Percentiles rank a stretch among this genome's conserved stretches.
Conservation (phyloP, 2,329 filamentous ascomycete species). For the Helicocarpus griseus region DNA sequence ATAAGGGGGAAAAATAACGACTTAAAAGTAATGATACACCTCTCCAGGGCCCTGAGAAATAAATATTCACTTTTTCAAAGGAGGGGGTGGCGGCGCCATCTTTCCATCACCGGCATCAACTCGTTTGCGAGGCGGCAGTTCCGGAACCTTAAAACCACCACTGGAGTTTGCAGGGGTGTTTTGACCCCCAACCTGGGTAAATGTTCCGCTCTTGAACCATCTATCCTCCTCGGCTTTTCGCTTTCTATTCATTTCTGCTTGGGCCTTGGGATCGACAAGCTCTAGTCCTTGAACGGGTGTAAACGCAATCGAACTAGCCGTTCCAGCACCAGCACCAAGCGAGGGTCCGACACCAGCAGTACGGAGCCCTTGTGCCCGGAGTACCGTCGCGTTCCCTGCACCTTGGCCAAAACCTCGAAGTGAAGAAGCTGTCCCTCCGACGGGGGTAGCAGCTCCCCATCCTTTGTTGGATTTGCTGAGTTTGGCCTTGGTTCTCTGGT, state of each 20-base stretch:
- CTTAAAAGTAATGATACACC: neutral
- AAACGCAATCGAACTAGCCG: conserved; percentile 80
- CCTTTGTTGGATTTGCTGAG: conserved; percentile 92
- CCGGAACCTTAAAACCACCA: conserved; percentile 66
- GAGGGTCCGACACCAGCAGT: conserved; percentile 71
- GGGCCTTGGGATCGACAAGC: conserved; percentile 84
- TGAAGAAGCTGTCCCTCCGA: conserved; percentile 60
- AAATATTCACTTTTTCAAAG: conserved; percentile 16
- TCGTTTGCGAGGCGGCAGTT: conserved; percentile 64
- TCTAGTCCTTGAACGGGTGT: conserved; percentile 92
- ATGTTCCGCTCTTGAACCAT: conserved; percentile 96
- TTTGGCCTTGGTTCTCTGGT: conserved; percentile 86
- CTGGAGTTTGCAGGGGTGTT: conserved; percentile 11
- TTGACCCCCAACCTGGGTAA: conserved; percentile 65
- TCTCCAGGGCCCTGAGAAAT: neutral
- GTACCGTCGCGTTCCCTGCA: conserved; percentile 53
- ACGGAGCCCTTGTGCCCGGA: conserved; percentile 70
- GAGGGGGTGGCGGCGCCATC: conserved; percentile 36
- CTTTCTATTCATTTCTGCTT: conserved; percentile 80
- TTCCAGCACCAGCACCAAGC: conserved; percentile 56
- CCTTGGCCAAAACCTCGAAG: conserved; percentile 66
- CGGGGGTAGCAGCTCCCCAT: conserved; percentile 64
- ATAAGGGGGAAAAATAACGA: neutral
- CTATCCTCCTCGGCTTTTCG: conserved; percentile 87
- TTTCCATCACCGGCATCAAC: conserved; percentile 54